These are phyloP conservation scores for Tylopilus subfusipes DNA, from an alignment of 768 basidiomycete genomes.

Conservation along the genomic window DNA sequence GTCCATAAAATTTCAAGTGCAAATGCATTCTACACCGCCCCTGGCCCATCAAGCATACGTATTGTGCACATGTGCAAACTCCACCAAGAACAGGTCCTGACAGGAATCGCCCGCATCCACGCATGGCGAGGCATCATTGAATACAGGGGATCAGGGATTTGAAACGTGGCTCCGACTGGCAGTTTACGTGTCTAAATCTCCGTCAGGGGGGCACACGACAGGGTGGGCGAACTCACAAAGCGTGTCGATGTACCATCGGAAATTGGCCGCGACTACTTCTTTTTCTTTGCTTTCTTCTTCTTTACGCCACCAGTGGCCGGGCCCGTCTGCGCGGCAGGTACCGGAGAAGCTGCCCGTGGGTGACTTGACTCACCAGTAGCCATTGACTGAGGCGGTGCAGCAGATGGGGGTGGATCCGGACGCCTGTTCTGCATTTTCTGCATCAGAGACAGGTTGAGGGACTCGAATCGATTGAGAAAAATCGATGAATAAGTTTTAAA, in stretches of 20 bases:
- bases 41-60: not conserved
- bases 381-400: slow-evolving; percentile 15
- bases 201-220: not conserved
- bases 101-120: not conserved
- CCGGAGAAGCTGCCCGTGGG: slow-evolving; percentile 34
- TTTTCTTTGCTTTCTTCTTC: slow-evolving; percentile 85
- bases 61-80: not conserved
- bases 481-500: slow-evolving; percentile 95
- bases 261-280: slow-evolving; percentile 43
- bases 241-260: slow-evolving; percentile 2
- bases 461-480: slow-evolving; percentile 95
- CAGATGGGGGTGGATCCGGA: slow-evolving; percentile 31
- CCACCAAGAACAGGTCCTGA: not conserved
- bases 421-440: slow-evolving; percentile 78
- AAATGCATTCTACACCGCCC: not conserved
- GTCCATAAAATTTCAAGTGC: not conserved
- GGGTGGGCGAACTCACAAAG: slow-evolving; percentile 11
- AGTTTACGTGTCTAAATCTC: slow-evolving; percentile 6
- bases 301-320: slow-evolving; percentile 60
- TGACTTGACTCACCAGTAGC: slow-evolving; percentile 21
- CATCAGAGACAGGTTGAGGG: slow-evolving; percentile 82
- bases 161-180: not conserved
- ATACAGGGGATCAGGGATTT: slow-evolving; percentile 3
- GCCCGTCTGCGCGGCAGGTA: slow-evolving; percentile 30
- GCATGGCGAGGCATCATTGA: slow-evolving; percentile 1